Base-by-base conservation (phyloP, 176 grass and related monocot species). In the Cymbopogon citratus region DNA sequence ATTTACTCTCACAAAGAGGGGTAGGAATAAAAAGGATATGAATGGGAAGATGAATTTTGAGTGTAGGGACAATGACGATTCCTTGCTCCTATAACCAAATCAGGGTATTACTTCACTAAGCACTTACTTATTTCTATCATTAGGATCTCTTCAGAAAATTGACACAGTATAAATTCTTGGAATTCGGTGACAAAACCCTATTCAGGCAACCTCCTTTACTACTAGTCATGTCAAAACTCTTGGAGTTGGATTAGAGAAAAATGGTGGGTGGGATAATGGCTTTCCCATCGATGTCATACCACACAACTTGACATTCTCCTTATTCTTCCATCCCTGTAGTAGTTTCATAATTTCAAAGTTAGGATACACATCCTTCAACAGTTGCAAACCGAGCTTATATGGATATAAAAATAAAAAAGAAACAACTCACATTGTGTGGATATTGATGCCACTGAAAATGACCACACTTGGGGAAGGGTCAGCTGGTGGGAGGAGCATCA, bases 381-480 rank as follows among this genome's bases (percentile, higher is more conserved):
- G 41, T 44, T 13, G 41, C 11, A 44, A 44, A 45, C 44, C 9
- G 44, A 45, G 10, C 1, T 11, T 54, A 23, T 54, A 23, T 57
- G 5, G 15, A 31, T 16, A 46, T 7, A 74, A 27, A 43, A 71
- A 31, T 16, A 46, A 7, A 74, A 27, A 43, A 71, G 7, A 0
- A 41, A 71, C 5, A 1, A 93, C 92, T 94, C 79, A 98, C 90
- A 1, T 63, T 77, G 80, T 87, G 76, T 94, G 85, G 64, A 95
- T 95, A 66, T 98, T 98, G 73, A 98, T 98, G 62, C 92, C 92
- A 81, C 66, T 93, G 56, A 82, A 98, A 66, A 93, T 86, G 59
- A 93, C 88, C 19, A 94, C 79, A 38, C 69, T 83, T 69, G 88
- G 26, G 38, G 90, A 85, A 36, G 86, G 88, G 33, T 94, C 75